Evolutionary conservation across 257 asterid species (phyloP).

Genomic region (Asclepias syriaca): DNA sequence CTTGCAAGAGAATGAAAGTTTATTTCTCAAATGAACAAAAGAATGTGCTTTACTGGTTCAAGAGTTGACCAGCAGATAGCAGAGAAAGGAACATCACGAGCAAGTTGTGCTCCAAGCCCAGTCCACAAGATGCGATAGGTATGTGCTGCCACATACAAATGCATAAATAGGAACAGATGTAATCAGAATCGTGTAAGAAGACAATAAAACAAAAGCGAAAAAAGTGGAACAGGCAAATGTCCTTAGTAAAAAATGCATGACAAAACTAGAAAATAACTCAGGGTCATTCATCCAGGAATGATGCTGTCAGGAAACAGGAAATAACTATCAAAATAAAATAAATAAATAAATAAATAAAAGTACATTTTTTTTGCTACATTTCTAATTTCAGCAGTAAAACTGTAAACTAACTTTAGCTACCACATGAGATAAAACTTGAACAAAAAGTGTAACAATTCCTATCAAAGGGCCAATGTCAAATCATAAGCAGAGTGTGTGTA

Average conservation of each 20-base stretch:
- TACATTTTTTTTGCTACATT: neutral
- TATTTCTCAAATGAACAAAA: neutral
- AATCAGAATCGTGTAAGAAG: too few relatives aligned
- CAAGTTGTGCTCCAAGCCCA: conserved; percentile 90
- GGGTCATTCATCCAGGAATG: neutral
- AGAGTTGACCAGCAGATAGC: conserved; percentile 90
- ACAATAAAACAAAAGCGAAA: neutral
- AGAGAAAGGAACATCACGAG: conserved; percentile 92
- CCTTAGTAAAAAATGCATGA: neutral
- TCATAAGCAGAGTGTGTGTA: neutral
- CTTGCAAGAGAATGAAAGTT: neutral
- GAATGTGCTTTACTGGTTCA: conserved; percentile 60
- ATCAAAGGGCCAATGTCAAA: neutral
- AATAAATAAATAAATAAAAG: too few relatives aligned
- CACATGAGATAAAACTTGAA: neutral
- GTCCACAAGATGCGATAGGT: conserved; percentile 71
- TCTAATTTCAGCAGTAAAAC: neutral
- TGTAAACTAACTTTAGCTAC: neutral
- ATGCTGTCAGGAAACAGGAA: neutral
- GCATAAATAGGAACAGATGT: neutral
- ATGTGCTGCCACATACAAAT: conserved; percentile 33
- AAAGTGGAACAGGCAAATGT: neutral
- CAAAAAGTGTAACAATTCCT: neutral
- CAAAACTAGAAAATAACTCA: neutral
- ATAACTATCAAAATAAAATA: neutral